Evolutionary conservation across 805 yeast genomes (phyloP).

Genomic region (Saccharomycopsis amapae): DNA sequence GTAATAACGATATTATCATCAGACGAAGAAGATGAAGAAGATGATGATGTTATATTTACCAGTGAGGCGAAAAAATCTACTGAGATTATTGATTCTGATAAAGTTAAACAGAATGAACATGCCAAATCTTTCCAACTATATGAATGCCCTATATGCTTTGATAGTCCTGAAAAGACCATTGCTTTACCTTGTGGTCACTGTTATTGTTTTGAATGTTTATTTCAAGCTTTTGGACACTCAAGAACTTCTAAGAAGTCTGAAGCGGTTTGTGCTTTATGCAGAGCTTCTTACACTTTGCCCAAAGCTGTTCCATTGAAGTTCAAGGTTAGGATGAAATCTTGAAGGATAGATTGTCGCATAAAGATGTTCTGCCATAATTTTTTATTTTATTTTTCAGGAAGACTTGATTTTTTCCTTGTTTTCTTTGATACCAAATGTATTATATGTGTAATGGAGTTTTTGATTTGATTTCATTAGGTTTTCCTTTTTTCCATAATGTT

Average conservation of each 20-base stretch:
- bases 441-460: too few species aligned
- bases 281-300: conserved; percentile 30
- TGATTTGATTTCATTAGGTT: too few species aligned
- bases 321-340: conserved; percentile 5
- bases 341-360: neutral
- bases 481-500: too few species aligned
- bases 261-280: conserved; percentile 40
- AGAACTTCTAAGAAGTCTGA: conserved; percentile 28
- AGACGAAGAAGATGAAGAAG: conserved; percentile 21
- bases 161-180: conserved; percentile 40
- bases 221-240: conserved; percentile 42
- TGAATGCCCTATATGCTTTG: conserved; percentile 51
- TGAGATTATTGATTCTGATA: conserved; percentile 17
- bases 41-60: conserved; percentile 9
- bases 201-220: conserved; percentile 47
- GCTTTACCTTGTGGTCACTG: conserved; percentile 53
- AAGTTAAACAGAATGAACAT: conserved; percentile 15
- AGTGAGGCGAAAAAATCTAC: conserved; percentile 11
- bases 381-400: neutral
- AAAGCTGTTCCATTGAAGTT: conserved; percentile 20
- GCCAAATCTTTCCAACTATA: conserved; percentile 31
- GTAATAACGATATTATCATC: conserved; percentile 20
- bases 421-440: too few species aligned
- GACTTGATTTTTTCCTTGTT: too few species aligned
- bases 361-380: neutral